Evolutionary conservation across 2,329 filamentous ascomycete genomes (phyloP), one percentile per base, ranked within the genome.

Genomic region (Trichoderma aggressivum): DNA sequence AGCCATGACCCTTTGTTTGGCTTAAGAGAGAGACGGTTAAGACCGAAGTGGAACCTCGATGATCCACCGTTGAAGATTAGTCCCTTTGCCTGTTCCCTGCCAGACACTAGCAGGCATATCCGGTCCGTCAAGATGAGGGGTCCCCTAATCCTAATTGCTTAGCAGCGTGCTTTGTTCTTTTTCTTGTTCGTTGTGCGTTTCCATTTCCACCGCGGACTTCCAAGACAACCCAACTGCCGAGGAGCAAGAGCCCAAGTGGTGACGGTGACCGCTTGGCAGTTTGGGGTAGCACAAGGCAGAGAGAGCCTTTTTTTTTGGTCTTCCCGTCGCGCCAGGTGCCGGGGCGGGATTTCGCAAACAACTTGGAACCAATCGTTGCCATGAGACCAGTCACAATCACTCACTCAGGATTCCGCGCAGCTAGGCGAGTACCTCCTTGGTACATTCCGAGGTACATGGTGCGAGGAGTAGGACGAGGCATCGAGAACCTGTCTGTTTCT

Each of bases 41-140:
- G 64, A 70, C 59, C 65, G 50, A 64, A 70, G 70, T 70, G 70
- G 70, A 72, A 70, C 70, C 64, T 71, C 34, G 58, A 61, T 55
- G 65, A 66, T 61, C 65, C 70, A 72, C 70, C 65, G 66, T 70
- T 69, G 65, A 70, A 62, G 65, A 36, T 58, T 59, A 68, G 65
- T 63, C 67, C 65, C 36, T 70, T 59, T 53, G 18, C 24, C 53
- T 53, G 43, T 43, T 60, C 63, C 67, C 67, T 71, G 63, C 56
- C 70, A 67, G 34, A 50, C 39, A 69, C 65, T 69, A 69, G 65
- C 65, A 69, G 65, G 65, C 65, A 69, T 69, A 53, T 60, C 65
- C 62, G 62, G 62, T 34, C 47, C 56, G 56, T 69, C 28, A 50
- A 69, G 65, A 69, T 60, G 56, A 61, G 56, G 65, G 65, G 65